Evolutionary conservation across 306 rosid genomes (phyloP).

Genomic region (Cucurbita moschata): DNA sequence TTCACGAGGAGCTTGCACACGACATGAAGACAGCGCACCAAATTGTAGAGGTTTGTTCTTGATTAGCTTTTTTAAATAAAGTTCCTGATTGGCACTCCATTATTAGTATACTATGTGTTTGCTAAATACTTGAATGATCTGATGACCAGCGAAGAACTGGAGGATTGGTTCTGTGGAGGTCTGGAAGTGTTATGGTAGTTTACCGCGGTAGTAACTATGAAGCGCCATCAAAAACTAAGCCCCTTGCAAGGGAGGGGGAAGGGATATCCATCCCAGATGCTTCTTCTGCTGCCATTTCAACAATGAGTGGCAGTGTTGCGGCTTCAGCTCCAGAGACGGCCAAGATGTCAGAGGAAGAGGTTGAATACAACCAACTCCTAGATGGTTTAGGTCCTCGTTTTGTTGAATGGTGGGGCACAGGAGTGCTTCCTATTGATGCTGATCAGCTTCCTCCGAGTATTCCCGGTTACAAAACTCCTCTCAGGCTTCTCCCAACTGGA

Average conservation of each 20-base stretch:
- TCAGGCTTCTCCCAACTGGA: conserved; percentile 81
- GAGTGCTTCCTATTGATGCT: conserved; percentile 90
- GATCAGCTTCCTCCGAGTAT: conserved; percentile 69
- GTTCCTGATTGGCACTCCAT: not conserved
- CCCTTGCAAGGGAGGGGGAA: conserved; percentile 32
- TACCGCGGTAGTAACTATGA: conserved; percentile 70
- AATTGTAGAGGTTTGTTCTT: conserved; percentile 58
- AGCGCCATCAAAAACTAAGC: conserved; percentile 34
- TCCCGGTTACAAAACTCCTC: conserved; percentile 77
- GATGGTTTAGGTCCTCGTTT: conserved; percentile 88
- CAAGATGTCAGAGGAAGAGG: conserved; percentile 48
- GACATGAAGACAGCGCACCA: conserved; percentile 85
- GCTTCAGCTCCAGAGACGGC: conserved; percentile 21
- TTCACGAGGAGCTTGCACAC: conserved; percentile 65
- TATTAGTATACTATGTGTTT: not conserved
- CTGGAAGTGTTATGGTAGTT: conserved; percentile 89
- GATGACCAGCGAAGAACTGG: conserved; percentile 74
- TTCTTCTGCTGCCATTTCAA: conserved; percentile 25
- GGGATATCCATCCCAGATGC: conserved; percentile 57
- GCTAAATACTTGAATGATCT: conserved; percentile 5
- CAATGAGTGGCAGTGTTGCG: conserved; percentile 14
- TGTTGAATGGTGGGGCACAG: conserved; percentile 93
- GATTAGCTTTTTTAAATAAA: conserved; percentile 1
- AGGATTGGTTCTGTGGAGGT: conserved; percentile 75
- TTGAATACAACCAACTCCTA: conserved; percentile 51